A percentile compares a stretch with the other conserved stretches of the same genome.
Evolutionary conservation across 139 green algal genomes (phyloP).

Genomic region (Nannochloris sp.): DNA sequence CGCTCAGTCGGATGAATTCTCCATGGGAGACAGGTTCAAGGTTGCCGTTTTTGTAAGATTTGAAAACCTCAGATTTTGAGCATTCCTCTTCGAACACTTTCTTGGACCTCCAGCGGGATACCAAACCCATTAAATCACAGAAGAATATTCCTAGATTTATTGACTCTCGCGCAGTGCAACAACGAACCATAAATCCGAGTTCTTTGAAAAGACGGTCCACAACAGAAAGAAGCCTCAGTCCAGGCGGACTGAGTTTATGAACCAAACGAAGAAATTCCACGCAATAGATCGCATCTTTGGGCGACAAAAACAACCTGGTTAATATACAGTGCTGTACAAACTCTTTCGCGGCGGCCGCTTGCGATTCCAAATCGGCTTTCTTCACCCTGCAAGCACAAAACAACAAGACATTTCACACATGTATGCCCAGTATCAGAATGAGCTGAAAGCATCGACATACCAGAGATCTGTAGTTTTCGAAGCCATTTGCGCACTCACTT

Average conservation of each 20-base stretch:
- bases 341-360: conserved; percentile 2
- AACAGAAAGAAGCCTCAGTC: conserved; percentile 40
- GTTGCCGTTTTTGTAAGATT: conserved; percentile 1
- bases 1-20: conserved; percentile 22
- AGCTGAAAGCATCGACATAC: neutral
- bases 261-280: conserved; percentile 40
- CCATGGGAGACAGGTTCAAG: conserved; percentile 11
- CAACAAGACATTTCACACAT: conserved; percentile 1
- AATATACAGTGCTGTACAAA: conserved; percentile 46
- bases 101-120: conserved; percentile 35
- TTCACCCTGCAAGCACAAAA: conserved; percentile 2
- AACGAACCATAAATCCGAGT: conserved; percentile 35
- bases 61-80: conserved; percentile 14
- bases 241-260: conserved; percentile 30
- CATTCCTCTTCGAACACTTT: conserved; percentile 30
- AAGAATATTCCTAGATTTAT: conserved; percentile 55
- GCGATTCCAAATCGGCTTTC: neutral
- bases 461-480: neutral
- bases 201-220: conserved; percentile 29
- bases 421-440: neutral
- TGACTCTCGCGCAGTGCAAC: conserved; percentile 49
- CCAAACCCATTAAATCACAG: conserved; percentile 29
- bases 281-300: conserved; percentile 52
- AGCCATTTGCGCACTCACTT: conserved; percentile 11
- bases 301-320: conserved; percentile 41